These are phyloP conservation scores for Tetrahymena elliotti DNA, from an alignment of 73 alveolate species.

Conservation along the genomic window DNA sequence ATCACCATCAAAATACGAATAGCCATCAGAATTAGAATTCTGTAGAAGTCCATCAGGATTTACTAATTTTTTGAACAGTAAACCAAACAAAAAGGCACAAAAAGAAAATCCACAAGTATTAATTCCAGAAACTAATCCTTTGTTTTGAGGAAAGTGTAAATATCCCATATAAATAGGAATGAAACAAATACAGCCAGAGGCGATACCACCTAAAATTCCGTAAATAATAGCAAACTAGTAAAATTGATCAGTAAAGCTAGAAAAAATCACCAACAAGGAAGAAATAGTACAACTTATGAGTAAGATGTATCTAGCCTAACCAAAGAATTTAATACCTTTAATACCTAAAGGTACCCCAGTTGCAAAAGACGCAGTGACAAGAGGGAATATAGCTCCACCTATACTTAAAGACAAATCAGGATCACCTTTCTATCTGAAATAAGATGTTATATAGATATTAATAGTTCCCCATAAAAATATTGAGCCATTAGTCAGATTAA, in stretches of 20 bases:
- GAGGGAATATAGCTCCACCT: neutral
- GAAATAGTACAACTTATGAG: neutral
- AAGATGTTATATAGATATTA: neutral
- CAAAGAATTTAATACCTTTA: neutral
- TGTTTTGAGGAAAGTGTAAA: neutral
- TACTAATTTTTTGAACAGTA: neutral
- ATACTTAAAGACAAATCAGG: neutral
- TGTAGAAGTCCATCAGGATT: neutral
- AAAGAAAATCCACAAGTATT: neutral
- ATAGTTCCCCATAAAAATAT: neutral
- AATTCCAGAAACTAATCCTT: neutral
- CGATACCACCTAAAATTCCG: neutral
- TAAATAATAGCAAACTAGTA: neutral
- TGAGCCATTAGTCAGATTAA: neutral
- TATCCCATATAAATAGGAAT: neutral
- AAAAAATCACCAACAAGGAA: neutral
- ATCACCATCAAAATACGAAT: neutral
- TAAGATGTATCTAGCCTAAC: neutral
- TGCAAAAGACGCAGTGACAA: neutral
- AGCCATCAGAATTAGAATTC: neutral
- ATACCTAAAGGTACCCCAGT: neutral
- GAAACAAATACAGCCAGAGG: neutral
- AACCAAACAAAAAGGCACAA: neutral
- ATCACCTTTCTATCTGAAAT: neutral
- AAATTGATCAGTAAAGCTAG: neutral